Evolutionary conservation across 73 alveolate genomes (phyloP), one percentile per base, ranked within the genome.

Genomic region (Stentor roeselii): DNA sequence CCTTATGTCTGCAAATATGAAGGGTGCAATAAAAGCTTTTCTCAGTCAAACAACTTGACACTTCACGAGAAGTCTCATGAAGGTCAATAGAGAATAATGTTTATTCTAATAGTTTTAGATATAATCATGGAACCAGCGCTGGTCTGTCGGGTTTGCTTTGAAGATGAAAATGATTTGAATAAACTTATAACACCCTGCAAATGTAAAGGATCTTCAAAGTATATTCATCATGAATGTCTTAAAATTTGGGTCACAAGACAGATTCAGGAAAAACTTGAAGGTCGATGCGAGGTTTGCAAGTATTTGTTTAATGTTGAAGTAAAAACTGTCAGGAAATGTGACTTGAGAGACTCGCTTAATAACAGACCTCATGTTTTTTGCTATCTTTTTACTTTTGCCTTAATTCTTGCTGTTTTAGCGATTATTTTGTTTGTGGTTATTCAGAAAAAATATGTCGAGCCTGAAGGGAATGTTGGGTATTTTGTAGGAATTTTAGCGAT

Each of bases 1-100:
- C 98, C 98, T 31, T 94, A 94, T 86, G 94, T 89, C 3, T 91
- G 97, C 41, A 82, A 89, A n/a, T 87, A 50, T 58, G 94, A 94
- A 1, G 97, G 97, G 76, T 91, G 97, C 59, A 76, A 83, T 59
- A 89, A 91, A 82, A 89, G 97, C 82, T 91, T 91, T 75, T 85
- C 93, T 35, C 93, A 91, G 75, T 75, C 91, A 50, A 74, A 87
- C 74, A 91, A 91, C 86, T 86, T 91, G 76, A 41, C 84, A 38
- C 93, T 94, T 31, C 97, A 91, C 82, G 95, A 91, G 82, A 91
- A 86, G 86, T 83, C 89, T 3, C 88, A 82, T 61, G 21, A 50
- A 21, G 21, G 21, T 50, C 30, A 50, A 11, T 21, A 50, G 21
- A 21, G 6, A 50, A 50, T 11, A 11, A 11, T 11, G 21, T 50